Percentiles rank a stretch among this genome's conserved stretches.
phyloP scores from a whole-genome alignment of 495 filamentous ascomycete species.

The Choiromyces venosus region DNA sequence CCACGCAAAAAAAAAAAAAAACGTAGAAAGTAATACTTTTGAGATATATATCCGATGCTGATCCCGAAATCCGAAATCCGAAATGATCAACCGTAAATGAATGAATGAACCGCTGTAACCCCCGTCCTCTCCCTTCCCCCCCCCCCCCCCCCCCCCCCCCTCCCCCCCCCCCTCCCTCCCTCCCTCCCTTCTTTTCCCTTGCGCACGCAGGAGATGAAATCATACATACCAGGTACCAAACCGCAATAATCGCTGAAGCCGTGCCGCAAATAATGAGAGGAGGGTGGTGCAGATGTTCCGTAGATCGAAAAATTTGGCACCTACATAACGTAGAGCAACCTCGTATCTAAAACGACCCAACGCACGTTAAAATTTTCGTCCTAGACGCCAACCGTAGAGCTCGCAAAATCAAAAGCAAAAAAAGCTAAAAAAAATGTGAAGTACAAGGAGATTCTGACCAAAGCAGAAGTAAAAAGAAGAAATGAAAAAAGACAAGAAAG shows the following conservation, averaged over 20 bases:
- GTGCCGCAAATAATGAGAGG: constrained; percentile 4
- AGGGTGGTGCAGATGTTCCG: background rate
- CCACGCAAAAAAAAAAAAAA: background rate
- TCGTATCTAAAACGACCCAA: constrained; percentile 51
- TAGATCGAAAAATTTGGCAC: constrained; percentile 13
- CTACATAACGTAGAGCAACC: constrained; percentile 63
- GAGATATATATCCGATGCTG: constrained; percentile 3
- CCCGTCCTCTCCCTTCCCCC: background rate
- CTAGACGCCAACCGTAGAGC: constrained; percentile 35
- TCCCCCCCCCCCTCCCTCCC: background rate
- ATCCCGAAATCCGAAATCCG: background rate
- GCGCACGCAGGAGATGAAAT: constrained; percentile 20
- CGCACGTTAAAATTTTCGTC: constrained; percentile 40
- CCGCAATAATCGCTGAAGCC: constrained; percentile 10
- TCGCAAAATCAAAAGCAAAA: constrained; percentile 31
- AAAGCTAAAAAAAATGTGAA: constrained; percentile 22
- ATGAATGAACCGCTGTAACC: background rate
- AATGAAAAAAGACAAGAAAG: constrained; percentile 10
- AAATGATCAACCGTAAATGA: constrained; percentile 1
- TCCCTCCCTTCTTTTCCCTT: background rate
- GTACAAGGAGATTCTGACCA: background rate
- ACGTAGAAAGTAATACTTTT: background rate
- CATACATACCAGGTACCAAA: constrained; percentile 17
- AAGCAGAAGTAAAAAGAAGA: constrained; percentile 14
- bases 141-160: background rate